Evolutionary conservation across 1,139 yeast species (phyloP), one percentile per base, ranked within the genome.

Genomic region (Nematodospora anomalae): DNA sequence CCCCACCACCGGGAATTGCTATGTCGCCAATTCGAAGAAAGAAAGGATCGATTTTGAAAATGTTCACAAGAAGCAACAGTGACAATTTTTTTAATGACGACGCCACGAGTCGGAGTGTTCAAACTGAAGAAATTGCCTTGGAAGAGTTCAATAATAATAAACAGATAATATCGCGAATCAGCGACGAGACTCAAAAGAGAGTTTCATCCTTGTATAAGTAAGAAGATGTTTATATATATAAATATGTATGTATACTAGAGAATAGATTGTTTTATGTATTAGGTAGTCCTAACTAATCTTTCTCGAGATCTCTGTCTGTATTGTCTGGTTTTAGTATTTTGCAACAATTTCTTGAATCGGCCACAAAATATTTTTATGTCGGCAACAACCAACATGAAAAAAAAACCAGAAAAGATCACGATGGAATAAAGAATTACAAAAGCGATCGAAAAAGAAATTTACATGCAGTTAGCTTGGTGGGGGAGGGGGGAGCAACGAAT

Each of bases 51-150:
- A 27, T 36, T 11, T 29, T 24, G 28, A 30, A 24, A 21, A 41
- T 44, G 42, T 41, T 42, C 27, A 41, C 35, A 24, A 28, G 42
- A 26, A 40, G 34, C 13, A 41, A 27, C 26, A 28, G 35, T 31
- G 37, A 49, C 33, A 25, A 33, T 14, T 24, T 29, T 24, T 30
- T 29, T 27, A 21, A 32, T 20, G 13, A 20, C 16, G 40, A 38
- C 29, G 46, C 38, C 10, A 44, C 57, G 3, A 35, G 24, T 3
- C 55, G 51, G 6, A 46, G 46, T 24, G 29, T 43, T 4, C 56
- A 57, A 24, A 74, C 79, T 0, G 79, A 74, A 44, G 79, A 74
- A 46, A 74, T 74, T 37, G 74, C 74, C 29, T 53, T 74, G 70
- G 72, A 73, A 30, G 71, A 65, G 23, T 74, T 71, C 45, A 60